These are phyloP conservation scores for Przewalskia tangutica DNA, from an alignment of 257 asterid species.

Conservation along the genomic window DNA sequence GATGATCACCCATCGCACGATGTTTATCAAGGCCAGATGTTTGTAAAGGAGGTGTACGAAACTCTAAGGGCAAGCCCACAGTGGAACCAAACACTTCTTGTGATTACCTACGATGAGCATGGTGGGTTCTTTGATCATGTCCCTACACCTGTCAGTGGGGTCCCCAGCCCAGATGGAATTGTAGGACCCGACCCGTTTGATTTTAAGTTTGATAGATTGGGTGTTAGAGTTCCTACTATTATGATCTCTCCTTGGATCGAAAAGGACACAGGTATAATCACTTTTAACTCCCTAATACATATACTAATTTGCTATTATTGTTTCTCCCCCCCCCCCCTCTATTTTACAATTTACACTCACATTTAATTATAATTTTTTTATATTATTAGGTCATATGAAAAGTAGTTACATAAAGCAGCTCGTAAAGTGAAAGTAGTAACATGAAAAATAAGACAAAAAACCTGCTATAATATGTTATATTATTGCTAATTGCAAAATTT, in stretches of 20 bases:
- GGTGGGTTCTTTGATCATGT: conserved; percentile 86
- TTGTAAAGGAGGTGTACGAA: conserved; percentile 94
- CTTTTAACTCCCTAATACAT: no score
- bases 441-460: background rate
- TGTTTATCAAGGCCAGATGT: conserved; percentile 70
- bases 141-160: conserved; percentile 51
- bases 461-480: background rate
- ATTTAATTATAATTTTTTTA: no score
- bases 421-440: background rate
- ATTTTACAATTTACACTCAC: no score
- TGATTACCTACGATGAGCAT: conserved; percentile 92
- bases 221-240: conserved; percentile 78
- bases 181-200: conserved; percentile 67
- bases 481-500: no score
- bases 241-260: conserved; percentile 66
- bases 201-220: conserved; percentile 67
- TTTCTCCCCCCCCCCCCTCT: no score
- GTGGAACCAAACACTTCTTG: conserved; percentile 61
- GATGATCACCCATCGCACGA: conserved; percentile 96
- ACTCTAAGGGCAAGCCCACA: conserved; percentile 64
- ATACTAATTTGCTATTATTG: no score
- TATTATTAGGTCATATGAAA: no score
- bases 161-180: conserved; percentile 74
- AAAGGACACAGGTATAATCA: conserved; percentile 54
- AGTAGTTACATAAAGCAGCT: no score